Evolutionary conservation across 2,329 filamentous ascomycete species (phyloP), one percentile per base, ranked within the genome.

Genomic region (Dothistroma pini): DNA sequence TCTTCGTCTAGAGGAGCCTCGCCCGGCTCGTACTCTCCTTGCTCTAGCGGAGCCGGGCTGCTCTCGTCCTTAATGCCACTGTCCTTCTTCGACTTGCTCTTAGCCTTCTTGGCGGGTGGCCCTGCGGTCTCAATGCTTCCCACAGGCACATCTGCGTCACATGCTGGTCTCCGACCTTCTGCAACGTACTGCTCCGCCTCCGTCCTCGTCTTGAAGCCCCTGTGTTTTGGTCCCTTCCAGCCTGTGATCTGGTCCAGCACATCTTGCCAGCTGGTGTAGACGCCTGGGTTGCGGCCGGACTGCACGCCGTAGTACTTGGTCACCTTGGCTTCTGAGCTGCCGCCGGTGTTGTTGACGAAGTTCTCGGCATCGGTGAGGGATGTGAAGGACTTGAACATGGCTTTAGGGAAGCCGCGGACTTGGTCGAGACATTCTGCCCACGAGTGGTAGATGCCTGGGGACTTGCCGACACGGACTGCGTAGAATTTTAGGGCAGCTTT

Each of bases 121-220:
- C 64, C 66, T 14, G 56, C 61, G 2, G 57, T 19, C 48, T 67
- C 64, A n/a, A 64, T 63, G 58, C 59, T 67, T 21, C 63, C 65
- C 10, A 68, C 44, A 2, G 63, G 60, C n/a, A 65, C 52, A 53
- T 65, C 59, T 35, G 57, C 56, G 2, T 57, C 52, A 44, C 55
- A 34, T 10, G 25, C 57, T 16, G 41, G 32, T 21, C 55, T 29
- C 31, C 52, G 49, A 11, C 62, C 63, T 50, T 72, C 75, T 41
- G 76, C 79, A 54, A 96, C 89, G 72, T 90, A 97, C 21, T 85
- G 85, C 70, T 93, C 86, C 0, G 93, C 93, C 74, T 96, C 91
- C 60, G 80, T 81, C 29, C 71, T 70, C 7, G 78, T 81, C 44
- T 76, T 71, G 64, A 83, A 83, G 8, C 72, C 73, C 67, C 77